These are phyloP conservation scores for Pseudozyma flocculosa DNA, from an alignment of 1,284 basidiomycete genomes.

Conservation along the genomic window DNA sequence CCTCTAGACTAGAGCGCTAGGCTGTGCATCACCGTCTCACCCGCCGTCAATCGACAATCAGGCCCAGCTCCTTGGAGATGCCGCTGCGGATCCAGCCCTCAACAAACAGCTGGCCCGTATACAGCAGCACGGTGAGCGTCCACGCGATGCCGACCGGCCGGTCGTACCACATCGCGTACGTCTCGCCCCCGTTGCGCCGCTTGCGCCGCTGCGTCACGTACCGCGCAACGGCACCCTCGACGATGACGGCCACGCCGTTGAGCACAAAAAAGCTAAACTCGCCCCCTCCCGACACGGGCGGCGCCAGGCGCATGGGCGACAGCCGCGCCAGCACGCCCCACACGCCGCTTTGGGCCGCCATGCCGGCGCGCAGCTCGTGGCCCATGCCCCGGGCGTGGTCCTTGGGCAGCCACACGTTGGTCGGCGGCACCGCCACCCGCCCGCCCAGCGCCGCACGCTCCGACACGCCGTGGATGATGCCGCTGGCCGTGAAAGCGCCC, in stretches of 20 bases:
- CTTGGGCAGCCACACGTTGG: slow-evolving; percentile 27
- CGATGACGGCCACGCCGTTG: slow-evolving; percentile 38
- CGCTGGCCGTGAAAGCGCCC: slow-evolving; percentile 34
- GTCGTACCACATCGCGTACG: slow-evolving; percentile 30
- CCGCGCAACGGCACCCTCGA: slow-evolving; percentile 26
- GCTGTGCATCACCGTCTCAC: too few species aligned
- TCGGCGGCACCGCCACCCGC: slow-evolving; percentile 27
- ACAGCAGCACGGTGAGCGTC: slow-evolving; percentile 31
- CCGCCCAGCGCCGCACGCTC: slow-evolving; percentile 36
- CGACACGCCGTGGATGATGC: slow-evolving; percentile 35
- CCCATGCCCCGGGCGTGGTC: slow-evolving; percentile 27
- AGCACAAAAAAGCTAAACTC: slow-evolving; percentile 43
- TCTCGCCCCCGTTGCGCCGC: slow-evolving; percentile 10
- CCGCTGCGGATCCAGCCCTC: slow-evolving; percentile 40
- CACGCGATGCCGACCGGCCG: slow-evolving; percentile 18
- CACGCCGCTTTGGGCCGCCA: background rate
- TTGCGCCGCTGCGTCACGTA: slow-evolving; percentile 15
- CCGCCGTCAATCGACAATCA: slow-evolving; percentile 7
- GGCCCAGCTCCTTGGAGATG: slow-evolving; percentile 21
- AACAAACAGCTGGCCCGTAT: slow-evolving; percentile 37
- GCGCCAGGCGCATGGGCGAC: slow-evolving; percentile 26
- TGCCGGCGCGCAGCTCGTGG: slow-evolving; percentile 11
- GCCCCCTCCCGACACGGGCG: slow-evolving; percentile 31
- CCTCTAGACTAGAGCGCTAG: too few species aligned
- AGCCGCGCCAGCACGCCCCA: slow-evolving; percentile 1